A percentile compares a stretch with the other conserved stretches of the same genome.
phyloP scores from a whole-genome alignment of 2,329 filamentous ascomycete genomes.

The Ophiostoma sp. region DNA sequence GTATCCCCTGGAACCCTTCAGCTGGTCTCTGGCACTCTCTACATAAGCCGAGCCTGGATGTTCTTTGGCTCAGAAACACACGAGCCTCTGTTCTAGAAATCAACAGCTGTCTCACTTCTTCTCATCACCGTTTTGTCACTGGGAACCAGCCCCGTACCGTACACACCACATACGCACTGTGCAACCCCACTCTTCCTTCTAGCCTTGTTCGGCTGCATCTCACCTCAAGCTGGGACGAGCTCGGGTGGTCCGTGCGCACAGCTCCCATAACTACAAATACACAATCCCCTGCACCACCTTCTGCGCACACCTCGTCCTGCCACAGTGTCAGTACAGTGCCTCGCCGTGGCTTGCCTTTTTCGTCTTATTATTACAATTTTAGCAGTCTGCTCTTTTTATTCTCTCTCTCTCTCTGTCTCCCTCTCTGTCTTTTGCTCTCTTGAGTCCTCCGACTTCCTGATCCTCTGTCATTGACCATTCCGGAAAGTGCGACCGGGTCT shows the following conservation, averaged over 20 bases:
- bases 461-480: constrained; percentile 1
- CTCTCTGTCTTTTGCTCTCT: too few species aligned
- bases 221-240: background rate
- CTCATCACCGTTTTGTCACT: too few species aligned
- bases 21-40: too few species aligned
- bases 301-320: background rate
- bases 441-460: too few species aligned
- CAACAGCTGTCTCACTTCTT: too few species aligned
- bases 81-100: too few species aligned
- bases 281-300: background rate
- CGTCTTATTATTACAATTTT: background rate
- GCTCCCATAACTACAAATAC: constrained; percentile 9
- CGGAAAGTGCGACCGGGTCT: constrained; percentile 16
- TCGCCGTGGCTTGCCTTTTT: background rate
- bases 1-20: too few species aligned
- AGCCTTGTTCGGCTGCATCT: constrained; percentile 14
- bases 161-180: background rate
- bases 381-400: too few species aligned
- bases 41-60: too few species aligned
- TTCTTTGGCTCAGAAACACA: too few species aligned
- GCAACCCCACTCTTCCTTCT: background rate
- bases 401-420: too few species aligned
- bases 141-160: too few species aligned
- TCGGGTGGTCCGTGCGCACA: constrained; percentile 16
- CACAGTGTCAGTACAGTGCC: constrained; percentile 8